Conservation (phyloP, 768 basidiomycete genomes). For the Termitomyces sp. region DNA sequence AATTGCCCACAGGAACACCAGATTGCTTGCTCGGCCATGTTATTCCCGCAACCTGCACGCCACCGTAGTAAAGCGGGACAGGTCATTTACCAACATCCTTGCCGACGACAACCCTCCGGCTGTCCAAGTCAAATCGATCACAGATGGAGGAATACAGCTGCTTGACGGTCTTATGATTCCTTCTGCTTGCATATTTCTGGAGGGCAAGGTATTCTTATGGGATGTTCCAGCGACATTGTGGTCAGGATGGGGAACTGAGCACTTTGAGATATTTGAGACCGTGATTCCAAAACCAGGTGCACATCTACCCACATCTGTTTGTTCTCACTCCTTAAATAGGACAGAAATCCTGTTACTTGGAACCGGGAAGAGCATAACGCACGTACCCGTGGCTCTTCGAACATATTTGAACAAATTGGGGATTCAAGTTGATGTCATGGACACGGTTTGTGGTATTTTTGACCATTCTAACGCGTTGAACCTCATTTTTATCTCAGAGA, state of each 20-base stretch:
- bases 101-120: conserved; percentile 67
- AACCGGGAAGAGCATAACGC: conserved; percentile 71
- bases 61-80: conserved; percentile 16
- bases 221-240: conserved; percentile 68
- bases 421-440: conserved; percentile 88
- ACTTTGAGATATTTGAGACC: conserved; percentile 79
- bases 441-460: conserved; percentile 55
- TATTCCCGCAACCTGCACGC: conserved; percentile 19
- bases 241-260: conserved; percentile 69
- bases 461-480: background rate
- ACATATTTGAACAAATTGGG: conserved; percentile 72
- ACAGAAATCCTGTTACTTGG: conserved; percentile 90
- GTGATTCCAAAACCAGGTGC: conserved; percentile 85
- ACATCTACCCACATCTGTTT: conserved; percentile 20
- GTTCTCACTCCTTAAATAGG: background rate
- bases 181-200: conserved; percentile 79
- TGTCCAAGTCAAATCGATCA: conserved; percentile 70
- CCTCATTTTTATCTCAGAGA: conserved; percentile 44
- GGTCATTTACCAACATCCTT: conserved; percentile 69
- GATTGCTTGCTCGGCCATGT: background rate
- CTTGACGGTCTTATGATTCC: conserved; percentile 78
- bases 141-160: conserved; percentile 62
- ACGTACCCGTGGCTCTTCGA: conserved; percentile 67
- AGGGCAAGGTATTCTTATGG: conserved; percentile 89
- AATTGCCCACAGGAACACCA: background rate